phyloP scores from a whole-genome alignment of 257 asterid genomes.

The Capsicum baccatum region DNA sequence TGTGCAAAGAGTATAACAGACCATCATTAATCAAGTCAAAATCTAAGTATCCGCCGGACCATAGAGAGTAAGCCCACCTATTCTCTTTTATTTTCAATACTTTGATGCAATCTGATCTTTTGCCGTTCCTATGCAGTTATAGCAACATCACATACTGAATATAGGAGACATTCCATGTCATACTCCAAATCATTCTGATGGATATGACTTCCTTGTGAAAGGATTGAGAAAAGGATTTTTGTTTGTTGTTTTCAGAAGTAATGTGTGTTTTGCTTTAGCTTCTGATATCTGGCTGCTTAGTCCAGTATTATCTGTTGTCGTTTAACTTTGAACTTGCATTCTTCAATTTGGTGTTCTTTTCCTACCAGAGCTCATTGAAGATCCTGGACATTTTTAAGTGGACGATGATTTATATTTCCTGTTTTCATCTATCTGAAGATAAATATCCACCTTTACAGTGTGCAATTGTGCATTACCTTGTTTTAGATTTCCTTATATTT shows the following conservation, averaged over 20 bases:
- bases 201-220: background rate
- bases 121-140: conserved; percentile 7
- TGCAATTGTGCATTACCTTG: background rate
- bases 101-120: background rate
- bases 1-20: conserved; percentile 76
- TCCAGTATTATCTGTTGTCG: background rate
- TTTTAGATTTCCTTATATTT: background rate
- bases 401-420: background rate
- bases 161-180: background rate
- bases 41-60: conserved; percentile 74
- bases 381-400: background rate
- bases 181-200: background rate
- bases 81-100: background rate
- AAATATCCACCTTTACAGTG: background rate
- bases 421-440: background rate
- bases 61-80: conserved; percentile 72
- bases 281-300: background rate
- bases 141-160: background rate
- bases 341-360: background rate
- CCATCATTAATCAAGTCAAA: conserved; percentile 85
- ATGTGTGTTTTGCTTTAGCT: background rate
- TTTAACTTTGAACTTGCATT: background rate
- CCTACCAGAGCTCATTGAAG: conserved; percentile 1
- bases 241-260: background rate
- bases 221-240: background rate